A percentile compares a stretch with the other conserved stretches of the same genome.
These are phyloP conservation scores for Alternaria sp. DNA, from an alignment of 2,329 filamentous ascomycete genomes.

Conservation along the genomic window DNA sequence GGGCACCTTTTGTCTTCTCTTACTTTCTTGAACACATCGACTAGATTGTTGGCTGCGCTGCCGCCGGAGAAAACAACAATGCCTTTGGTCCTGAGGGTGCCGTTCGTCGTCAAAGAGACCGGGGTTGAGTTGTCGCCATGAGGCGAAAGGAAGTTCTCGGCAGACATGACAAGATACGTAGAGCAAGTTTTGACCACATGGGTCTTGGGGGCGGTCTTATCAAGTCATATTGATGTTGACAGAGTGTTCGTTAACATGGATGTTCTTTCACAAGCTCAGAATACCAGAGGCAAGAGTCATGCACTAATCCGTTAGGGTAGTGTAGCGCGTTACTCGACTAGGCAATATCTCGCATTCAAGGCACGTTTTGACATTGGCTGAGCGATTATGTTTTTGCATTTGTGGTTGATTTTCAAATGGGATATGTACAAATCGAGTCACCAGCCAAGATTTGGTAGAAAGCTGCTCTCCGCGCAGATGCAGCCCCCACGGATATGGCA, in stretches of 20 bases:
- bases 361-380: not conserved
- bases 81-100: slow-evolving; percentile 54
- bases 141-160: slow-evolving; percentile 28
- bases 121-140: slow-evolving; percentile 27
- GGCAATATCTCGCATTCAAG: slow-evolving; percentile 39
- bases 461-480: slow-evolving; percentile 26
- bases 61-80: slow-evolving; percentile 91
- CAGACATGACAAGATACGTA: slow-evolving; percentile 25
- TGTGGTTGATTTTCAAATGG: slow-evolving; percentile 25
- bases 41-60: slow-evolving; percentile 91
- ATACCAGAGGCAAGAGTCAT: slow-evolving; percentile 36
- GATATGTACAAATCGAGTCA: slow-evolving; percentile 46
- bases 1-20: slow-evolving; percentile 69
- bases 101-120: slow-evolving; percentile 29
- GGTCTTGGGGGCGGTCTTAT: slow-evolving; percentile 19
- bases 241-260: slow-evolving; percentile 27
- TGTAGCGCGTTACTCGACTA: slow-evolving; percentile 26
- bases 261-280: slow-evolving; percentile 23
- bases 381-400: slow-evolving; percentile 9
- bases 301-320: slow-evolving; percentile 29
- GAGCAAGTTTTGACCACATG: slow-evolving; percentile 22
- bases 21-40: slow-evolving; percentile 80
- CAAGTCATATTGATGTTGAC: slow-evolving; percentile 28
- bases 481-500: slow-evolving; percentile 9
- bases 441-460: slow-evolving; percentile 37